phyloP scores from a whole-genome alignment of 768 basidiomycete genomes.

The Agaricus sinodeliciosus region DNA sequence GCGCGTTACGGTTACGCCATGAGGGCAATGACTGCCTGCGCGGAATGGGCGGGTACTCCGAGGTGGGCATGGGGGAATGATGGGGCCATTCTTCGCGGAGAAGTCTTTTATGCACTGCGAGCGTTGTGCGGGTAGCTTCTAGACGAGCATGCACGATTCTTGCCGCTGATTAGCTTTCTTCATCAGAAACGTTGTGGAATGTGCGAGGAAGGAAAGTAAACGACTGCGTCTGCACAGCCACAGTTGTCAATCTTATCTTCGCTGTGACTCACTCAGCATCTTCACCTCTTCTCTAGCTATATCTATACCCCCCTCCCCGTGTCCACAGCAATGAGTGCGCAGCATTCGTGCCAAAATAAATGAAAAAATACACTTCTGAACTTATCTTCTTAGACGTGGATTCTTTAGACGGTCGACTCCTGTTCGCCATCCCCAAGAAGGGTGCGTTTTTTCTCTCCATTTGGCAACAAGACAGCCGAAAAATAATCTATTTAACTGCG shows the following conservation, averaged over 20 bases:
- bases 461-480: not conserved
- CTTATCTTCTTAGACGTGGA: conserved; percentile 47
- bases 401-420: conserved; percentile 72
- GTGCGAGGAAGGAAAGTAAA: not conserved
- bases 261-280: conserved; percentile 4
- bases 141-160: conserved; percentile 1
- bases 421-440: conserved; percentile 98
- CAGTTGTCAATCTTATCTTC: conserved; percentile 8
- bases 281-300: not conserved
- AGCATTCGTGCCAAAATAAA: not conserved
- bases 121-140: conserved; percentile 1
- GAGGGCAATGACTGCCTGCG: conserved; percentile 6
- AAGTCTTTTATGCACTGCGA: not conserved
- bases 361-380: conserved; percentile 4
- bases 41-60: conserved; percentile 1
- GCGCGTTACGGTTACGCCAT: not conserved
- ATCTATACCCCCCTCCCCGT: too few species aligned
- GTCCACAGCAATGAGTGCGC: conserved; percentile 9
- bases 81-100: not conserved
- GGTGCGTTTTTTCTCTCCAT: conserved; percentile 36
- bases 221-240: conserved; percentile 9
- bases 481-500: not conserved
- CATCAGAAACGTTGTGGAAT: not conserved
- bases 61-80: not conserved
- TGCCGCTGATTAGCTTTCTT: conserved; percentile 4